phyloP scores from a whole-genome alignment of 331 rosid genomes.

The Rosa hybrid region DNA sequence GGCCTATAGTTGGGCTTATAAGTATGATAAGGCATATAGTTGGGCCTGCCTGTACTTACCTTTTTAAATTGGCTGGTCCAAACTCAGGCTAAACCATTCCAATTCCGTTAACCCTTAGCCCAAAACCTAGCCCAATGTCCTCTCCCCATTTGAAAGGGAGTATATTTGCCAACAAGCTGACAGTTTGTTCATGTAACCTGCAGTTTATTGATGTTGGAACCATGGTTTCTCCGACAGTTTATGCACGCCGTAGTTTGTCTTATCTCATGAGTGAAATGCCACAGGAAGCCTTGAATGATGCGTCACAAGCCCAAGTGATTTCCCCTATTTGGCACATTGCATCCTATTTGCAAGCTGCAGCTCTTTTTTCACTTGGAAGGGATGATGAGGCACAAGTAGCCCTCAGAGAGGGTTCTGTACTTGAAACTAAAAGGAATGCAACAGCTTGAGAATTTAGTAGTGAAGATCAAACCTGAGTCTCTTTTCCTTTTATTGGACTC shows the following conservation, averaged over 20 bases:
- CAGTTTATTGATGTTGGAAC: conserved; percentile 87
- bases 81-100: too few species aligned
- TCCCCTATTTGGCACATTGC: conserved; percentile 83
- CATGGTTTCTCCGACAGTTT: conserved; percentile 82
- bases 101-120: neutral
- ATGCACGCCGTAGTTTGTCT: conserved; percentile 82
- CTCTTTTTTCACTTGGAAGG: conserved; percentile 61
- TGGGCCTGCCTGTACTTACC: neutral
- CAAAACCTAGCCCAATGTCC: neutral
- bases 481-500: conserved; percentile 19
- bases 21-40: neutral
- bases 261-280: conserved; percentile 69
- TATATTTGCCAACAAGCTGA: conserved; percentile 30
- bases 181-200: conserved; percentile 27
- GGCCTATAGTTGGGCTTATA: neutral
- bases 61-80: neutral
- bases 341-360: conserved; percentile 71
- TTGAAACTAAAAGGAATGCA: conserved; percentile 56
- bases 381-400: conserved; percentile 71
- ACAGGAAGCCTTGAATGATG: conserved; percentile 78
- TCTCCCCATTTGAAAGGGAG: conserved; percentile 1
- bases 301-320: conserved; percentile 67
- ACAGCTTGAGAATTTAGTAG: conserved; percentile 28
- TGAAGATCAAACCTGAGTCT: conserved; percentile 18
- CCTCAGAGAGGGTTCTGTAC: conserved; percentile 69